Percentiles rank a stretch among this genome's conserved stretches.
These are phyloP conservation scores for Diospyros lotus DNA, from an alignment of 148 eudicot species.

Conservation along the genomic window DNA sequence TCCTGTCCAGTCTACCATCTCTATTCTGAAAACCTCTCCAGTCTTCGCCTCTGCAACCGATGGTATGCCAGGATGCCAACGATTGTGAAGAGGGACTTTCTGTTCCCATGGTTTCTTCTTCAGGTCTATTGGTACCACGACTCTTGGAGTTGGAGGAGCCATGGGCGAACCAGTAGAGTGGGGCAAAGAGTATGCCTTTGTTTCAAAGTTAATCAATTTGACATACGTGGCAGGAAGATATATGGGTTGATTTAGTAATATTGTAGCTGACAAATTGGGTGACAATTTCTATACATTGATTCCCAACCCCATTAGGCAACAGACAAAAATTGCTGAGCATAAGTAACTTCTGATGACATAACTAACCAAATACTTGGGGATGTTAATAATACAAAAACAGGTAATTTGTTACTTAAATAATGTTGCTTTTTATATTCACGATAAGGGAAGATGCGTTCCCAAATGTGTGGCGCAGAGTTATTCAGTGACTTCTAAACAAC, in stretches of 20 bases:
- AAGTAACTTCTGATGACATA: too few relatives aligned
- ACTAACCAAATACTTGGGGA: too few relatives aligned
- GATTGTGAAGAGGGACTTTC: conserved; percentile 66
- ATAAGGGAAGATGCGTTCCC: too few relatives aligned
- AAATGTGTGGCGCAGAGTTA: too few relatives aligned
- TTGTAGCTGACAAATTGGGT: conserved; percentile 18
- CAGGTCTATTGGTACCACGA: conserved; percentile 59
- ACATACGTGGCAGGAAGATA: neutral
- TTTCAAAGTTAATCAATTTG: neutral
- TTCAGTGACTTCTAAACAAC: too few relatives aligned
- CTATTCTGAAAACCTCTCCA: conserved; percentile 62
- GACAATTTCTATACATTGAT: neutral
- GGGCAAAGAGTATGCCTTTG: neutral
- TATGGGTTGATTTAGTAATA: neutral
- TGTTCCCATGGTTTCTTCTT: conserved; percentile 75
- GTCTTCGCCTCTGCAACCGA: conserved; percentile 59
- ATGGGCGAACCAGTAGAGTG: conserved; percentile 21
- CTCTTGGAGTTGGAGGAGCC: conserved; percentile 67
- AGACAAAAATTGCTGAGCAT: conserved; percentile 6
- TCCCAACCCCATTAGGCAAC: neutral
- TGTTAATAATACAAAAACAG: too few relatives aligned
- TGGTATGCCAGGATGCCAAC: conserved; percentile 92
- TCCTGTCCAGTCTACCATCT: conserved; percentile 89
- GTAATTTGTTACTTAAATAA: too few relatives aligned
- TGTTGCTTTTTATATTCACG: too few relatives aligned